A percentile compares a stretch with the other conserved stretches of the same genome.
Conservation (phyloP, 192 early-diverging fungal species). For the Coemansia sp. region DNA sequence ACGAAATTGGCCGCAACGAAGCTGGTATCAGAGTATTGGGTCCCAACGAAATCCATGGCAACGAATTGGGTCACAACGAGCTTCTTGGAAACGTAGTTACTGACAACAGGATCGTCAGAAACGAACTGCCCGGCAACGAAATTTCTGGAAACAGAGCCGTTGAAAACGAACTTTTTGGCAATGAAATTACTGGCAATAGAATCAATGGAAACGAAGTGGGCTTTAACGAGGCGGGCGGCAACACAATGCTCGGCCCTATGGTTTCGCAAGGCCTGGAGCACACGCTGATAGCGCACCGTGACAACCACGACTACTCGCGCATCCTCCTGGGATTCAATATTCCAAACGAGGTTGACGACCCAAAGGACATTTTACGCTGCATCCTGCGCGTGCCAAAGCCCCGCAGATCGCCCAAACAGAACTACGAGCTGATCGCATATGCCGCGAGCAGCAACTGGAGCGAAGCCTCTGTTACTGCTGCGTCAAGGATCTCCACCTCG, state of each 20-base stretch:
- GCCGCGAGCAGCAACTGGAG: slow-evolving; percentile 36
- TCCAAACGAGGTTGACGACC: slow-evolving; percentile 9
- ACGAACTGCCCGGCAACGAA: too few species aligned
- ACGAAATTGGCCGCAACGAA: too few species aligned
- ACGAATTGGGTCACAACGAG: too few species aligned
- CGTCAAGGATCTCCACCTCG: slow-evolving; percentile 2
- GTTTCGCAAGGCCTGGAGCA: slow-evolving; percentile 19
- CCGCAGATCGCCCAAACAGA: background rate
- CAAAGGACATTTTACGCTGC: slow-evolving; percentile 25
- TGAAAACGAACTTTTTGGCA: too few species aligned
- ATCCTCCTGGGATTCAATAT: slow-evolving; percentile 44
- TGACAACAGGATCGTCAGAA: too few species aligned
- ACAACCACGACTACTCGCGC: slow-evolving; percentile 16
- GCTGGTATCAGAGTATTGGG: too few species aligned
- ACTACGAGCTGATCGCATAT: slow-evolving; percentile 33
- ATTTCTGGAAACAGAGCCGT: too few species aligned
- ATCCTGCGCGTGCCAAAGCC: slow-evolving; percentile 30
- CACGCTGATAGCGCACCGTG: slow-evolving; percentile 19
- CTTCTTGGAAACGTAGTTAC: too few species aligned
- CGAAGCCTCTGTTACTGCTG: slow-evolving; percentile 25
- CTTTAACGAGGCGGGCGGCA: too few species aligned
- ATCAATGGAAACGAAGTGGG: too few species aligned
- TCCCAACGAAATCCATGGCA: too few species aligned
- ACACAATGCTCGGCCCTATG: slow-evolving; percentile 7
- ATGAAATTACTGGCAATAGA: too few species aligned